Percentiles rank a stretch among this genome's conserved stretches.
phyloP scores from a whole-genome alignment of 2,329 filamentous ascomycete species.

The Sarocladiaceae sp. region DNA sequence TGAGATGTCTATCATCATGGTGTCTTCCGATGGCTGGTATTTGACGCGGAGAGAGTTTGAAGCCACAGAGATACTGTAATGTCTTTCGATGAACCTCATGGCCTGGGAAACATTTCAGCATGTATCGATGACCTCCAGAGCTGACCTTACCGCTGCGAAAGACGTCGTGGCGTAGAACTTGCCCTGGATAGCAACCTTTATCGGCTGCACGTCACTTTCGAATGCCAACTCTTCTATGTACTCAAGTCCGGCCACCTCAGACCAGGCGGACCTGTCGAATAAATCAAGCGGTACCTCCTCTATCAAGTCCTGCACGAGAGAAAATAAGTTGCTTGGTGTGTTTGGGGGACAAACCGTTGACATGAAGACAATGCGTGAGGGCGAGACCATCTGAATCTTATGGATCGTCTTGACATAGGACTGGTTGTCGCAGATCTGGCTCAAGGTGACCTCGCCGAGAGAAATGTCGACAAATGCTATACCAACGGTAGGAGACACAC shows the following conservation, averaged over 20 bases:
- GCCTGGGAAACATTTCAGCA: slow-evolving; percentile 44
- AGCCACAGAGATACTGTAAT: slow-evolving; percentile 64
- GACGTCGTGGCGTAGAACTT: slow-evolving; percentile 84
- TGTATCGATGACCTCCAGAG: neutral
- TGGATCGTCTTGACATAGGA: slow-evolving; percentile 86
- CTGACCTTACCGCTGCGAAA: slow-evolving; percentile 68
- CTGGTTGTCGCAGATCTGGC: slow-evolving; percentile 89
- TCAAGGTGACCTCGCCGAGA: slow-evolving; percentile 78
- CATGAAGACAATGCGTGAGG: slow-evolving; percentile 75
- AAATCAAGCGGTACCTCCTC: slow-evolving; percentile 31
- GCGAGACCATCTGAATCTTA: slow-evolving; percentile 77
- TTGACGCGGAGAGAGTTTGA: slow-evolving; percentile 79
- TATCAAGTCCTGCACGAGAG: slow-evolving; percentile 62
- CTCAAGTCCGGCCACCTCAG: slow-evolving; percentile 71
- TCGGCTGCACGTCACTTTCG: slow-evolving; percentile 70
- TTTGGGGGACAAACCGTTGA: slow-evolving; percentile 62
- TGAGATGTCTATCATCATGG: slow-evolving; percentile 92
- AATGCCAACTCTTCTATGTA: slow-evolving; percentile 79
- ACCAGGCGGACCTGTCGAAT: slow-evolving; percentile 78
- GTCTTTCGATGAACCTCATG: slow-evolving; percentile 74
- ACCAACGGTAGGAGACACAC: slow-evolving; percentile 78
- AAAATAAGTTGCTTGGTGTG: slow-evolving; percentile 67
- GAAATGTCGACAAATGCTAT: slow-evolving; percentile 84
- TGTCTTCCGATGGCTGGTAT: slow-evolving; percentile 83
- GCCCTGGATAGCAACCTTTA: slow-evolving; percentile 74